Percentiles rank a stretch among this genome's conserved stretches.
Evolutionary conservation across 441 rosid species (phyloP).

Genomic region (Populus hybrid): DNA sequence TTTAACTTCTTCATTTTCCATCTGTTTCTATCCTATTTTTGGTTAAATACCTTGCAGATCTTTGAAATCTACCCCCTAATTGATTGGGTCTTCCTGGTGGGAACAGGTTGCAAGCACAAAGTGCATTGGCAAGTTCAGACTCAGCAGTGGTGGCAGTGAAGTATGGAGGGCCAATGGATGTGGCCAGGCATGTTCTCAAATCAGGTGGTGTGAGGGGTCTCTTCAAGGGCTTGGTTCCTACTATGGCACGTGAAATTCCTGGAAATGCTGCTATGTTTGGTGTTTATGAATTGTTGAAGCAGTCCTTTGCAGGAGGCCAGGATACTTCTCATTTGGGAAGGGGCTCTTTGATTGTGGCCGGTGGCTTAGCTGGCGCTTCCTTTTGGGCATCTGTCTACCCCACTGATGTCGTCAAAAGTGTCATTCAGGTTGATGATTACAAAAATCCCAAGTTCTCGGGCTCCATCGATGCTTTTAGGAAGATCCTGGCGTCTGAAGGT

Average conservation of each 20-base stretch:
- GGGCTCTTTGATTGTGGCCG: slow-evolving; percentile 75
- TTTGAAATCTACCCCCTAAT: not conserved
- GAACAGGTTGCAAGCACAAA: slow-evolving; percentile 90
- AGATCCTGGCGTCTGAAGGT: slow-evolving; percentile 75
- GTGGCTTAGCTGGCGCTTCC: slow-evolving; percentile 84
- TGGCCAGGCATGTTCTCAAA: slow-evolving; percentile 74
- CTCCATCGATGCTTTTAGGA: slow-evolving; percentile 67
- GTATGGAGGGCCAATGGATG: slow-evolving; percentile 97
- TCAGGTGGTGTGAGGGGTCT: slow-evolving; percentile 76
- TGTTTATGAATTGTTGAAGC: slow-evolving; percentile 70
- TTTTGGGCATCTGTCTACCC: slow-evolving; percentile 88
- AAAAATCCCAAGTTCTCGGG: slow-evolving; percentile 77
- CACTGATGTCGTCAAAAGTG: slow-evolving; percentile 90
- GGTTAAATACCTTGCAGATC: not conserved
- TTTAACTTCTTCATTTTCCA: not conserved
- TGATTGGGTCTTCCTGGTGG: slow-evolving; percentile 5
- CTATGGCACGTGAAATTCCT: slow-evolving; percentile 85
- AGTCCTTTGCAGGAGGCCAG: slow-evolving; percentile 71
- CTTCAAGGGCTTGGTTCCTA: slow-evolving; percentile 88
- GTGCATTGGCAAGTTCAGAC: slow-evolving; percentile 55
- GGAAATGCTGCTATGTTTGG: slow-evolving; percentile 93
- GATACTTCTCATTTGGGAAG: slow-evolving; percentile 88
- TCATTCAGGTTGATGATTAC: slow-evolving; percentile 81
- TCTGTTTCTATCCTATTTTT: not conserved
- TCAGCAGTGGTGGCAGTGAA: slow-evolving; percentile 55